These are phyloP conservation scores for Chlamydomonas sp. DNA, from an alignment of 139 green algal species.

Conservation along the genomic window DNA sequence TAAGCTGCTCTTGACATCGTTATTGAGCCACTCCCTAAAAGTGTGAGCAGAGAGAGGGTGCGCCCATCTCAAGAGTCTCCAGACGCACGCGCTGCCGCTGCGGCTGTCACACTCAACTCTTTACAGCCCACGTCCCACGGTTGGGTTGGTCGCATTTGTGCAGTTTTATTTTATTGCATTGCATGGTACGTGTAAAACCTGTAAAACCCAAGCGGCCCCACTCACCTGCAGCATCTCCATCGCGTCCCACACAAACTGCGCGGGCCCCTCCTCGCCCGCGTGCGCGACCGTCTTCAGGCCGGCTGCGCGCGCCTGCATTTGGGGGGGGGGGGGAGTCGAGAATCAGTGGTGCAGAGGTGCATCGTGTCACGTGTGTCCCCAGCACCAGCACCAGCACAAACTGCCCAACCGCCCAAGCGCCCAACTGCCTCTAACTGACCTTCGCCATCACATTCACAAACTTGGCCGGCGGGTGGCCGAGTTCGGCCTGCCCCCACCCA, in stretches of 20 bases:
- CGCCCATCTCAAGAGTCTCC: too few relatives aligned
- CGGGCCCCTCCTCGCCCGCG: conserved; percentile 25
- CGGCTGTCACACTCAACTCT: too few relatives aligned
- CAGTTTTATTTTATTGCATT: not conserved
- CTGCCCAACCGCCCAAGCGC: too few relatives aligned
- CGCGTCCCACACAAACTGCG: conserved; percentile 46
- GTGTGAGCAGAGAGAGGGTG: too few relatives aligned
- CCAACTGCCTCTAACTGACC: too few relatives aligned
- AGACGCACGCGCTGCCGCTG: too few relatives aligned
- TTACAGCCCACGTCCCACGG: not conserved
- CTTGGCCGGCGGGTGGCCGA: conserved; percentile 14
- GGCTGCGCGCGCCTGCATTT: not conserved
- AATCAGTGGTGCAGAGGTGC: not conserved
- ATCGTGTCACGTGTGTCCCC: too few relatives aligned
- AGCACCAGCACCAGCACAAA: not conserved
- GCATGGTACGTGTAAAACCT: too few relatives aligned
- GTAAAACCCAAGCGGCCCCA: too few relatives aligned
- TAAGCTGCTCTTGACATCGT: too few relatives aligned
- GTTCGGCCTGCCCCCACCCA: conserved; percentile 38
- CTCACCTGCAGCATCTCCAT: conserved; percentile 12
- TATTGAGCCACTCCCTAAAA: too few relatives aligned
- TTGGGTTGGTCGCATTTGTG: not conserved
- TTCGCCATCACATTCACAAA: conserved; percentile 15
- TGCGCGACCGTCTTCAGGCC: conserved; percentile 15
- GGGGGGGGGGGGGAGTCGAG: not conserved